Conservation (phyloP, 371 early-diverging fungal genomes). For the Mucor mucedo region DNA sequence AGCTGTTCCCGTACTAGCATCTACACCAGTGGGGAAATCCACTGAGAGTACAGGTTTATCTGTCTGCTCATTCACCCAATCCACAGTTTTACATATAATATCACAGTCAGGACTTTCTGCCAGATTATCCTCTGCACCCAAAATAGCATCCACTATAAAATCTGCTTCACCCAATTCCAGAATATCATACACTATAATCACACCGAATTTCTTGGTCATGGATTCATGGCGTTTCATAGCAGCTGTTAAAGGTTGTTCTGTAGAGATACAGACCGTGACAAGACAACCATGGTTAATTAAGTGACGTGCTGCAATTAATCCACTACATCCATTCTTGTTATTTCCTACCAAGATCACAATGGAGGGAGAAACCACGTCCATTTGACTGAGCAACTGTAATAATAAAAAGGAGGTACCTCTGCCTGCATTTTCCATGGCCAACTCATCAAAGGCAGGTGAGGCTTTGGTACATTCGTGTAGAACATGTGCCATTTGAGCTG, state of each 20-base stretch:
- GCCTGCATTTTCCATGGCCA: constrained; percentile 73
- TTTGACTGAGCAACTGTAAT: constrained; percentile 65
- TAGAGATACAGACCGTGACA: constrained; percentile 67
- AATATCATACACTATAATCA: constrained; percentile 25
- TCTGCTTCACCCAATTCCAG: constrained; percentile 44
- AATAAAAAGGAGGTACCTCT: constrained; percentile 73
- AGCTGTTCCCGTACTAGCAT: constrained; percentile 59
- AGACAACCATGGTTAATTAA: constrained; percentile 75
- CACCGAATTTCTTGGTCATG: constrained; percentile 49
- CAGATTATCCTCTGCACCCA: constrained; percentile 67
- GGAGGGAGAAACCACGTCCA: constrained; percentile 67
- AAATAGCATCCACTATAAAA: constrained; percentile 77
- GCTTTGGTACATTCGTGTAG: constrained; percentile 58
- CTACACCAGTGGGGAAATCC: constrained; percentile 76
- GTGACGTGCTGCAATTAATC: constrained; percentile 73
- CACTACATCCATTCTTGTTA: constrained; percentile 75
- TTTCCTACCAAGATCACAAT: constrained; percentile 77
- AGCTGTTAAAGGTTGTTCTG: constrained; percentile 39
- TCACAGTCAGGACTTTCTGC: constrained; percentile 55
- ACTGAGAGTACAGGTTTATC: constrained; percentile 67
- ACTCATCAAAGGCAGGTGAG: constrained; percentile 7
- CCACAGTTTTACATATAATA: constrained; percentile 60
- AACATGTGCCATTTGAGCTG: constrained; percentile 69
- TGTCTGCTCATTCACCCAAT: constrained; percentile 72
- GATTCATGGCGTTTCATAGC: constrained; percentile 48